Conservation (phyloP, 371 early-diverging fungal species). For the Mycotypha africana region DNA sequence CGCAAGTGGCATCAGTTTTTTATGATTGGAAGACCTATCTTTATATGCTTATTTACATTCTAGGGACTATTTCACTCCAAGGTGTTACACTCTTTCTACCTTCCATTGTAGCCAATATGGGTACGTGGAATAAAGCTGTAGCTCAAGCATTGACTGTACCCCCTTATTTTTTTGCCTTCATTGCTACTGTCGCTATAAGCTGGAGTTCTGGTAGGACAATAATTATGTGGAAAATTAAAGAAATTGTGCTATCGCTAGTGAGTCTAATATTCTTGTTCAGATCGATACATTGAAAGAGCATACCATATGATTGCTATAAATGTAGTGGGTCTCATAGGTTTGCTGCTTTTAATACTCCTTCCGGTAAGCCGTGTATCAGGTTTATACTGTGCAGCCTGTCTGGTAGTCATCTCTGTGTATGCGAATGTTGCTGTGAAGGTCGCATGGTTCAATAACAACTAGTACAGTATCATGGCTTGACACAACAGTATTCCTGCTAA, state of each 20-base stretch:
- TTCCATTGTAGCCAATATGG: conserved; percentile 28
- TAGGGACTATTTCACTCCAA: conserved; percentile 34
- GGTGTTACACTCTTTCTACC: conserved; percentile 39
- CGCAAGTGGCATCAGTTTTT: conserved; percentile 29
- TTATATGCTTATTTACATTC: conserved; percentile 32
- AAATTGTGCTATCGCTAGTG: too few relatives aligned
- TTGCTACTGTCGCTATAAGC: conserved; percentile 16
- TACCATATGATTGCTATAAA: conserved; percentile 26
- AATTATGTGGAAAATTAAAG: too few relatives aligned
- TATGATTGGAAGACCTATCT: conserved; percentile 37
- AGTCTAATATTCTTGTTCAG: conserved; percentile 4
- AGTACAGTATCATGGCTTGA: conserved; percentile 4
- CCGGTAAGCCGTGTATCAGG: conserved; percentile 9
- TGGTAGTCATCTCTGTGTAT: conserved; percentile 25
- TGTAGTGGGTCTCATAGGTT: conserved; percentile 16
- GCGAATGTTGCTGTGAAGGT: conserved; percentile 34
- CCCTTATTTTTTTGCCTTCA: conserved; percentile 28
- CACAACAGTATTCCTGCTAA: too few relatives aligned
- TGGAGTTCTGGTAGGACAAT: conserved; percentile 26
- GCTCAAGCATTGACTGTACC: conserved; percentile 12
- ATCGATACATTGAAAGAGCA: conserved; percentile 20
- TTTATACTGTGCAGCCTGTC: conserved; percentile 21
- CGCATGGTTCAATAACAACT: conserved; percentile 35
- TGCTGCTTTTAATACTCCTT: conserved; percentile 25
- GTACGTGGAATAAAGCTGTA: conserved; percentile 27